These are phyloP conservation scores for Dictyostelium brefeldianum DNA, from an alignment of 78 protist genomes.

Conservation along the genomic window DNA sequence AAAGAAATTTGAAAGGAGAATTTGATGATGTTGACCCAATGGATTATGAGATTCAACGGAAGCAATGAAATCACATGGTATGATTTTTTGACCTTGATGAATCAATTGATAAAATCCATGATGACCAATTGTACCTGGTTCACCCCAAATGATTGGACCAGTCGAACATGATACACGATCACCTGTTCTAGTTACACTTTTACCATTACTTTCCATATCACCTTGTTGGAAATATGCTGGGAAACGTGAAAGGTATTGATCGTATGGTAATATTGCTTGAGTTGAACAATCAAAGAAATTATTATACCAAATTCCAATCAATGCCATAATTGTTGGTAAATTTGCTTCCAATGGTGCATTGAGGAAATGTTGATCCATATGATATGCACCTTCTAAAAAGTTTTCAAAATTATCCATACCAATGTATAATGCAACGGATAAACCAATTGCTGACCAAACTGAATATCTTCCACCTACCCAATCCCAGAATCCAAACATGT, in stretches of 20 bases:
- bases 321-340: conserved; percentile 92
- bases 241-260: conserved; percentile 96
- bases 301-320: conserved; percentile 96
- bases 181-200: conserved; percentile 63
- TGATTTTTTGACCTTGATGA: conserved; percentile 92
- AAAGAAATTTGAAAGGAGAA: conserved; percentile 94
- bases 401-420: conserved; percentile 92
- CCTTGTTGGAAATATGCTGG: conserved; percentile 98
- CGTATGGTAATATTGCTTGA: conserved; percentile 97
- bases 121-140: conserved; percentile 99
- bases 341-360: conserved; percentile 87
- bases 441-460: conserved; percentile 97
- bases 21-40: conserved; percentile 91
- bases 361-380: conserved; percentile 97
- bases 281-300: conserved; percentile 94
- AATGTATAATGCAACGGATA: conserved; percentile 90
- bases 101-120: conserved; percentile 98
- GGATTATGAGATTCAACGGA: conserved; percentile 88
- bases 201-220: conserved; percentile 88
- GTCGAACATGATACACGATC: conserved; percentile 78
- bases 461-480: conserved; percentile 99
- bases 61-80: conserved; percentile 96
- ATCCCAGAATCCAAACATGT: conserved; percentile 99
- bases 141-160: conserved; percentile 98
- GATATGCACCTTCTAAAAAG: conserved; percentile 96